Percentiles rank a stretch among this genome's conserved stretches.
Evolutionary conservation across 768 basidiomycete genomes (phyloP).

Genomic region (Lentinula lateritia): DNA sequence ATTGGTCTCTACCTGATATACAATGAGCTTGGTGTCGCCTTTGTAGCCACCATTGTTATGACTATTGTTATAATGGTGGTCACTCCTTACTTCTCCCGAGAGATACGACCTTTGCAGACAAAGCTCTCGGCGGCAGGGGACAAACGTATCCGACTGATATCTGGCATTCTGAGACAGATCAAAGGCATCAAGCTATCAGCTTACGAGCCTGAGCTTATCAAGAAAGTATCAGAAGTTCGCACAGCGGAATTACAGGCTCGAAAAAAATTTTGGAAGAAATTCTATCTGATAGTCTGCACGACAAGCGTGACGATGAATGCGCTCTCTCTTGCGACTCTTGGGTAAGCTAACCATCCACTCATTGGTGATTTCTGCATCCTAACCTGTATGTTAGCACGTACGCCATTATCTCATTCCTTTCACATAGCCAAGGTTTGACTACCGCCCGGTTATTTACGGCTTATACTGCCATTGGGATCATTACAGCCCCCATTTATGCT

Average conservation of each 20-base stretch:
- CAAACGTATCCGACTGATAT: conserved; percentile 9
- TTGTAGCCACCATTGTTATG: conserved; percentile 6
- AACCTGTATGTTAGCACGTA: not conserved
- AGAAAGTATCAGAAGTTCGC: conserved; percentile 7
- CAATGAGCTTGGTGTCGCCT: conserved; percentile 5
- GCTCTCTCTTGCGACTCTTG: conserved; percentile 7
- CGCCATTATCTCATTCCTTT: conserved; percentile 8
- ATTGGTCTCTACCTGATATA: conserved; percentile 10
- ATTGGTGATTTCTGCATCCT: not conserved
- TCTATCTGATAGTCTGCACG: conserved; percentile 7
- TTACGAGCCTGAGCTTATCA: conserved; percentile 9
- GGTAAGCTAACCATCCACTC: not conserved
- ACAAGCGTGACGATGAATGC: conserved; percentile 8
- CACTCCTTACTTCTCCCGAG: conserved; percentile 8
- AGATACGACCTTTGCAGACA: conserved; percentile 9
- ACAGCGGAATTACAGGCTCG: conserved; percentile 9
- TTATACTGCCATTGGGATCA: conserved; percentile 10
- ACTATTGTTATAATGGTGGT: conserved; percentile 7
- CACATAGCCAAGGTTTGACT: conserved; percentile 6
- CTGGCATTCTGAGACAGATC: conserved; percentile 9
- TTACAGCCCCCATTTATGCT: conserved; percentile 5
- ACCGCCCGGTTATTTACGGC: conserved; percentile 12
- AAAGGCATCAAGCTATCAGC: conserved; percentile 10
- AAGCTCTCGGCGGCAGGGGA: conserved; percentile 8
- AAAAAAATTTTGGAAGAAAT: conserved; percentile 10